Evolutionary conservation across 768 basidiomycete genomes (phyloP).

Genomic region (Lentinula sp.): DNA sequence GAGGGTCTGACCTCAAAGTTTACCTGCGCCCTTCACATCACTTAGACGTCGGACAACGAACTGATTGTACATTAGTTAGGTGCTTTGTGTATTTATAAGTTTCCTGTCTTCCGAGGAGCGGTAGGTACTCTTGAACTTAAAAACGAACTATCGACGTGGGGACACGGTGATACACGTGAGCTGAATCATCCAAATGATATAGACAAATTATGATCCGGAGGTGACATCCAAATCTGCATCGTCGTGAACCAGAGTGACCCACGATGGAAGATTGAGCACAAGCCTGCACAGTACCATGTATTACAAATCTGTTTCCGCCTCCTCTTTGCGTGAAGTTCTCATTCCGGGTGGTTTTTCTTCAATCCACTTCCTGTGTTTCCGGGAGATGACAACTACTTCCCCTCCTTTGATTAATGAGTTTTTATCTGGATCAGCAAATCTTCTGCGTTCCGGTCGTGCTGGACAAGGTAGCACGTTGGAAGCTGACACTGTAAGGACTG

Average conservation of each 20-base stretch:
- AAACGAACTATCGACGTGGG: too few species aligned
- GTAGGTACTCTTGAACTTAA: too few species aligned
- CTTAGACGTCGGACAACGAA: background rate
- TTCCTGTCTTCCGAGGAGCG: background rate
- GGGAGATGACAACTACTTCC: conserved; percentile 34
- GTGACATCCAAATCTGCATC: too few species aligned
- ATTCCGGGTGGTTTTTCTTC: conserved; percentile 54
- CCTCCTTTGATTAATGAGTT: conserved; percentile 15
- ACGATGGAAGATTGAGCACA: too few species aligned
- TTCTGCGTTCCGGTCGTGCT: conserved; percentile 50
- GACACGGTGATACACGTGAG: background rate
- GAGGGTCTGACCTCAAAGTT: conserved; percentile 12
- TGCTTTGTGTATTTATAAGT: conserved; percentile 1
- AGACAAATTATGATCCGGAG: too few species aligned
- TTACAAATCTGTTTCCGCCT: too few species aligned
- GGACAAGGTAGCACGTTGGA: conserved; percentile 79
- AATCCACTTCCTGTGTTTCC: conserved; percentile 78
- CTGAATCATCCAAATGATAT: background rate
- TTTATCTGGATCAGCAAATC: conserved; percentile 51
- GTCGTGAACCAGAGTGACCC: too few species aligned
- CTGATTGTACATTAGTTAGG: background rate
- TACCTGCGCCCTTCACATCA: background rate
- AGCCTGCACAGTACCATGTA: too few species aligned
- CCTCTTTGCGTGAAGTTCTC: background rate
- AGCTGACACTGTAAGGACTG: conserved; percentile 74